Conservation (phyloP, 1,284 basidiomycete genomes). For the Microbotryum violaceum region DNA sequence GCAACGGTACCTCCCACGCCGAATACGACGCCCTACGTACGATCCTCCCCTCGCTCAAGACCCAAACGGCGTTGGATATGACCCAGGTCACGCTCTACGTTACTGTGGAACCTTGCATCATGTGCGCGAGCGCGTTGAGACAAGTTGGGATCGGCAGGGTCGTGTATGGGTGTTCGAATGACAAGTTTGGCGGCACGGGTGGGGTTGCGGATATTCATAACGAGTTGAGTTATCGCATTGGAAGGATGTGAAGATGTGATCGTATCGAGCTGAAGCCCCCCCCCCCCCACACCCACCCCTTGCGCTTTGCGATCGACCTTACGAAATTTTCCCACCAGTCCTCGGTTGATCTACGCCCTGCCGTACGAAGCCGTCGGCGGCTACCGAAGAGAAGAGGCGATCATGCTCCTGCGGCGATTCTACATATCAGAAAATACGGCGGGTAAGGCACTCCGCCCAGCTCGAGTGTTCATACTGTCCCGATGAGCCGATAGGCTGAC, state of each 20-base stretch:
- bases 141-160: slow-evolving; percentile 88
- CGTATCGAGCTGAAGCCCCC: neutral
- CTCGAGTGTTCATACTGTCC: neutral
- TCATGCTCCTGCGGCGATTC: slow-evolving; percentile 87
- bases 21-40: slow-evolving; percentile 94
- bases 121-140: slow-evolving; percentile 92
- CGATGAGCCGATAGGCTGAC: slow-evolving; percentile 17
- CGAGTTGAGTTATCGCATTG: slow-evolving; percentile 47
- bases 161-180: slow-evolving; percentile 90
- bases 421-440: slow-evolving; percentile 93
- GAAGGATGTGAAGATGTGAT: neutral
- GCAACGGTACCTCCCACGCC: slow-evolving; percentile 92
- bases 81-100: slow-evolving; percentile 76
- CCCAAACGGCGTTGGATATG: slow-evolving; percentile 2
- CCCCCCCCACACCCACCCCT: too few species aligned
- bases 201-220: slow-evolving; percentile 84
- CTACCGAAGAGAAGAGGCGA: slow-evolving; percentile 83
- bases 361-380: slow-evolving; percentile 72
- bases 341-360: slow-evolving; percentile 49
- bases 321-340: slow-evolving; percentile 17
- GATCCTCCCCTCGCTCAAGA: slow-evolving; percentile 54
- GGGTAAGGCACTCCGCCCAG: slow-evolving; percentile 51
- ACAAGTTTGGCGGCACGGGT: slow-evolving; percentile 94
- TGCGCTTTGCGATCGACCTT: neutral
- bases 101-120: slow-evolving; percentile 98